Base-by-base conservation (phyloP, 768 basidiomycete genomes). In the Leccinum barrowsii region DNA sequence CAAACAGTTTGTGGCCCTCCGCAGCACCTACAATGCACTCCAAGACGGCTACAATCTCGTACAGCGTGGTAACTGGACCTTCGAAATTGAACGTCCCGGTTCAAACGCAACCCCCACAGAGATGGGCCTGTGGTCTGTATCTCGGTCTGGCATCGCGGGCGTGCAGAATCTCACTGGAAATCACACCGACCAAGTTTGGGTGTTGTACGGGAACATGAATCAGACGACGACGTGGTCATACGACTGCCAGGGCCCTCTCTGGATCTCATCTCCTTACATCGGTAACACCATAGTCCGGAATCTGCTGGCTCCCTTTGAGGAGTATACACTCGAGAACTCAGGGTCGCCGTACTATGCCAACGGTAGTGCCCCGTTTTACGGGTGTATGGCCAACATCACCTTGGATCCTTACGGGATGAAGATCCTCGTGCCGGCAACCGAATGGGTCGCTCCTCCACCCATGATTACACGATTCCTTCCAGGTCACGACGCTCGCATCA, bases 21-120 rank as follows among this genome's bases (percentile, higher is more conserved):
- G 94, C 30, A 70, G 70, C 6, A 73, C 78, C 13, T 96, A 88
- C 72, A 82, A 79, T 22, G 80, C 89, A 3, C 79, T 96, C 11
- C 91, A 91, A 70, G 94, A 97, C 65, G 94, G 94, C 3, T 92
- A 86, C 66, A 81, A 88, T 67, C 81, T 96, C n/a, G 86, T 87
- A 15, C 85, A 90, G 60, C 82, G 83, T 63, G 90, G 91, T 47
- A 94, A 90, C 68, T 93, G 89, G 92, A 96, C 94, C 0, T 78
- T 85, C 67, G 73, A 70, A 46, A 90, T 93, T 62, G 74, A 87
- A 58, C 83, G 88, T 12, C 92, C 93, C 11, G 94, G 94, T 67
- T 96, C 94, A 26, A 92, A 94, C 68, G 66, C 70, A 17, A 92
- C 92, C 1, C 67, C 67, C 40, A 92, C 94, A 0, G 92, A 96